phyloP scores from a whole-genome alignment of 164 flowering plant genomes.

The Umbellularia californica region DNA sequence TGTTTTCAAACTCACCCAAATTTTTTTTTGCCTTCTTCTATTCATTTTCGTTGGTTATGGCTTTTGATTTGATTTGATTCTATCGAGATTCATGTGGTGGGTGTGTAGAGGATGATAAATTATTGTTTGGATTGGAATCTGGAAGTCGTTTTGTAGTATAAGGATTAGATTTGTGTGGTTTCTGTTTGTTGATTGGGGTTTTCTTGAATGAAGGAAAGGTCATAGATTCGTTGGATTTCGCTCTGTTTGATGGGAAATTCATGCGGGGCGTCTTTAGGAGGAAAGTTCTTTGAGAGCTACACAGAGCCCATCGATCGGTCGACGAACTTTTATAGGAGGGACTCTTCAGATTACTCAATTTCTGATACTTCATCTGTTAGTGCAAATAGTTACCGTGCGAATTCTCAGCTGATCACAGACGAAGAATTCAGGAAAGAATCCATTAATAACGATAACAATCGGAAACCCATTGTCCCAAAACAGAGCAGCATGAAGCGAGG shows the following conservation, averaged over 20 bases:
- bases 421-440: slow-evolving; percentile 26
- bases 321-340: slow-evolving; percentile 27
- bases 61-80: too few relatives aligned
- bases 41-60: too few relatives aligned
- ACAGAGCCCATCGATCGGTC: slow-evolving; percentile 53
- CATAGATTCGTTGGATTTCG: slow-evolving; percentile 14
- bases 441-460: slow-evolving; percentile 31
- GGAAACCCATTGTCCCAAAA: slow-evolving; percentile 14
- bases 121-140: too few relatives aligned
- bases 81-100: too few relatives aligned
- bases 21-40: too few relatives aligned
- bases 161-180: too few relatives aligned
- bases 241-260: slow-evolving; percentile 93
- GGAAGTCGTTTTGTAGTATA: too few relatives aligned
- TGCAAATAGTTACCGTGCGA: slow-evolving; percentile 27
- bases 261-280: slow-evolving; percentile 87
- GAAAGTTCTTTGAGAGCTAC: slow-evolving; percentile 55
- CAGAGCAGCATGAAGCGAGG: slow-evolving; percentile 59
- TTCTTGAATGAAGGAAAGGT: slow-evolving; percentile 30
- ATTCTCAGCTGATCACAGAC: slow-evolving; percentile 13
- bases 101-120: too few relatives aligned
- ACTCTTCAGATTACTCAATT: slow-evolving; percentile 32
- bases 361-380: slow-evolving; percentile 33
- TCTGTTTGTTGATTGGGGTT: too few relatives aligned
- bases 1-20: too few relatives aligned